Conservation (phyloP, 139 green algal genomes). For the Chlamydomonas schloesseri region DNA sequence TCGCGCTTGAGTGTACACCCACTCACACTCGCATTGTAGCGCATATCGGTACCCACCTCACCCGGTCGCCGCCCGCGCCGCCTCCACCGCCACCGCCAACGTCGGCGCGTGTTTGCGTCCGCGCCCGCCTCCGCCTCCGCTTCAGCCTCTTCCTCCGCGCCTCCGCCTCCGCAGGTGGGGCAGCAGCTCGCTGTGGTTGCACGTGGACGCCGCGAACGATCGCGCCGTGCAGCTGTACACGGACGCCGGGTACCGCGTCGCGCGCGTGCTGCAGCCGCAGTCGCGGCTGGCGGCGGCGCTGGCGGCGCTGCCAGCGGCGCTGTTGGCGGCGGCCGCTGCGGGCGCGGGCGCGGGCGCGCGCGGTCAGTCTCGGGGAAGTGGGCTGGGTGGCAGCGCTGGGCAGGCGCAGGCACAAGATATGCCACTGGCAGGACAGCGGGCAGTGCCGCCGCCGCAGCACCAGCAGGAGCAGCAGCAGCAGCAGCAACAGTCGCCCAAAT, state of each 20-base stretch:
- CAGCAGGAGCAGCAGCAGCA: background rate
- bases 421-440: background rate
- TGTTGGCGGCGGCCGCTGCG: background rate
- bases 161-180: conserved; percentile 41
- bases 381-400: no score
- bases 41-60: no score
- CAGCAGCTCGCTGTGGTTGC: conserved; percentile 37
- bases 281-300: background rate
- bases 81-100: no score
- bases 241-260: conserved; percentile 13
- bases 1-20: no score
- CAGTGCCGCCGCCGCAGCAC: background rate
- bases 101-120: no score
- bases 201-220: conserved; percentile 29
- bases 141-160: no score
- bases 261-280: background rate
- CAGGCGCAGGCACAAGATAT: background rate
- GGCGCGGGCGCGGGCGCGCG: no score
- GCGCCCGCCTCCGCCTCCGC: no score
- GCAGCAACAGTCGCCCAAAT: background rate
- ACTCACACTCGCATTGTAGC: no score
- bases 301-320: background rate
- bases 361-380: no score
- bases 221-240: conserved; percentile 42
- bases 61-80: no score